Base-by-base conservation (phyloP, 2,329 filamentous ascomycete genomes). In the Aureobasidium subglaciale region DNA sequence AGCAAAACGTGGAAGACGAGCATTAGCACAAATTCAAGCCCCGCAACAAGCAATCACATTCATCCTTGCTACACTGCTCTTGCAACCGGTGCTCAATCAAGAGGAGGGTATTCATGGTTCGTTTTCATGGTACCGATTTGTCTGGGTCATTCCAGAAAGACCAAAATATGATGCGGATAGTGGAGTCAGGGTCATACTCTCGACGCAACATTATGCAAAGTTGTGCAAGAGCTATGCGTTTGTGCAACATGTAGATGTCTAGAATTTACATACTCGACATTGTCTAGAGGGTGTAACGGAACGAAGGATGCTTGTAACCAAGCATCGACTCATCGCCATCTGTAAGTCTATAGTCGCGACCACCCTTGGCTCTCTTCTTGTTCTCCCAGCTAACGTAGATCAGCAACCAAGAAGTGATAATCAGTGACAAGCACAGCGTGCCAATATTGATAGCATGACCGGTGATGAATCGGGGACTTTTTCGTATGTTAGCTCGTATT, bases 331-430 rank as follows among this genome's bases (percentile, higher is more conserved):
- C 61, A 57, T 69, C 60, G 1, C 60, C 61, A 22, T 65, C 58
- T 11, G 61, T 50, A 3, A 73, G 60, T 38, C 69, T 63, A 20
- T 65, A 48, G 53, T 73, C 64, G 16, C 72, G 62, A 5, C 66
- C 62, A 8, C 70, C 71, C 1, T 54, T 53, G 10, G 66, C 67
- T 10, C 71, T 59, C 60, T 70, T 68, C 34, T 58, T 60, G 53
- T 73, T 73, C 59, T 74, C 71, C 69, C 68, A 71, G 20, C 56
- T 61, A 43, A 65, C 64, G 57, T 74, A 74, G 2, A 64, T 16
- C 24, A 72, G 70, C 22, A 66, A 61, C 1, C 55, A 59, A 6
- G 59, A 59, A 8, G 65, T 61, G n/a, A 64, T 60, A 8, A 66
- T 59, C 6, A 68, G 42, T n/a, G 63, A 64, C 6, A 73, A 50